Conservation (phyloP, 352 stramenopile species). For the Phytopythium sindhum region DNA sequence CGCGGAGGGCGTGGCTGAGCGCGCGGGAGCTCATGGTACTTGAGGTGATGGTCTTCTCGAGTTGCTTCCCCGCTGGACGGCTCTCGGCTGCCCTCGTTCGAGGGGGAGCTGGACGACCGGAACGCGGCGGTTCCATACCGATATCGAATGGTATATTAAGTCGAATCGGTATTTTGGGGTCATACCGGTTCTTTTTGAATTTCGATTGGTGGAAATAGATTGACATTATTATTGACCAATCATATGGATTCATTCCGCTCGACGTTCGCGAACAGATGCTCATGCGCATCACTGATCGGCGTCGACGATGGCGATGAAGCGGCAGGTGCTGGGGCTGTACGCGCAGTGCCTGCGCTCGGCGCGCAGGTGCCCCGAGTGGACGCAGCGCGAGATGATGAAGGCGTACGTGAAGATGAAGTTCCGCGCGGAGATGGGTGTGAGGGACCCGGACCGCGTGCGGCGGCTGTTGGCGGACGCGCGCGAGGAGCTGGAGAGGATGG, state of each 20-base stretch:
- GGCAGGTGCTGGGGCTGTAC: conserved; percentile 60
- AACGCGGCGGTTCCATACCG: no score
- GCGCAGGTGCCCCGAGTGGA: conserved; percentile 64
- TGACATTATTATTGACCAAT: conserved; percentile 16
- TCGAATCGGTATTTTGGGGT: no score
- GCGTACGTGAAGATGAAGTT: conserved; percentile 81
- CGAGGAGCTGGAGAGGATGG: conserved; percentile 82
- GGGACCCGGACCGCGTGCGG: conserved; percentile 54
- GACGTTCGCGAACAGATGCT: neutral
- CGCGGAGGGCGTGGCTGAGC: conserved; percentile 56
- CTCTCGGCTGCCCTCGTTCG: conserved; percentile 2
- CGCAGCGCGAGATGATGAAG: conserved; percentile 85
- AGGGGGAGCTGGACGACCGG: conserved; percentile 4
- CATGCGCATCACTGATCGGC: neutral
- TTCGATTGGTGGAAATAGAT: conserved; percentile 20
- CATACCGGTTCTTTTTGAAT: no score
- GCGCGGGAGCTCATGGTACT: conserved; percentile 58
- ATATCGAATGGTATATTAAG: neutral
- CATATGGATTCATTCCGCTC: neutral
- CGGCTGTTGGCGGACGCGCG: conserved; percentile 51
- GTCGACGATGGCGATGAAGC: conserved; percentile 12
- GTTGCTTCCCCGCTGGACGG: neutral
- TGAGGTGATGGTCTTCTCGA: neutral
- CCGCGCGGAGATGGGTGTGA: conserved; percentile 39
- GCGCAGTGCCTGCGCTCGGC: conserved; percentile 73